Evolutionary conservation across 1,284 basidiomycete genomes (phyloP).

Genomic region (Wallemia mellicola): DNA sequence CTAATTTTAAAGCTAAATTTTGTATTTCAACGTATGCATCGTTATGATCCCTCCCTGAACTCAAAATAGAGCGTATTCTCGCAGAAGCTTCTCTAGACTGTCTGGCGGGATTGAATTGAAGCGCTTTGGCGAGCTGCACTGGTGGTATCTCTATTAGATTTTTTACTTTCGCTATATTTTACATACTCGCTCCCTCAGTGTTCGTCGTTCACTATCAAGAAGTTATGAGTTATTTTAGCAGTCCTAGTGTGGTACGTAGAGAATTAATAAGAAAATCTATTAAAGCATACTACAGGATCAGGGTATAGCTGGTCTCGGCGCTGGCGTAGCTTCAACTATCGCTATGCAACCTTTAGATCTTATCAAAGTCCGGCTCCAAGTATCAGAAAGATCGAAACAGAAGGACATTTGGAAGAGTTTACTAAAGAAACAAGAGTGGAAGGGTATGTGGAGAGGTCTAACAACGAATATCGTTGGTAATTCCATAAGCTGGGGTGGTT

Average conservation of each 20-base stretch:
- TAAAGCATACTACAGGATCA: slow-evolving; percentile 29
- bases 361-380: slow-evolving; percentile 82
- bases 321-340: slow-evolving; percentile 68
- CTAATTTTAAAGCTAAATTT: neutral
- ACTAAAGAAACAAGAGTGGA: slow-evolving; percentile 34
- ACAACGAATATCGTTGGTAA: slow-evolving; percentile 80
- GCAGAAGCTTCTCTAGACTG: neutral
- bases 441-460: slow-evolving; percentile 68
- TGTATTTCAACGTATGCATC: neutral
- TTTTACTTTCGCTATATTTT: too few species aligned
- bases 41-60: neutral
- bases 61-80: neutral
- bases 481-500: slow-evolving; percentile 88
- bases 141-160: too few species aligned
- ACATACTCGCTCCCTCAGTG: neutral
- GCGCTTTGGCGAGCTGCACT: too few species aligned
- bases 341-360: slow-evolving; percentile 97
- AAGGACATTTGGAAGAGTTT: neutral
- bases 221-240: neutral
- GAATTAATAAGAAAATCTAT: neutral
- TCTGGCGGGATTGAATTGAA: neutral
- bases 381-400: slow-evolving; percentile 21
- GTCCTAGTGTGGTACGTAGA: neutral
- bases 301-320: slow-evolving; percentile 73
- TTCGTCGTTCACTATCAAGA: neutral